Base-by-base conservation (phyloP, 208 protist genomes). In the Leishmania martiniquensis region DNA sequence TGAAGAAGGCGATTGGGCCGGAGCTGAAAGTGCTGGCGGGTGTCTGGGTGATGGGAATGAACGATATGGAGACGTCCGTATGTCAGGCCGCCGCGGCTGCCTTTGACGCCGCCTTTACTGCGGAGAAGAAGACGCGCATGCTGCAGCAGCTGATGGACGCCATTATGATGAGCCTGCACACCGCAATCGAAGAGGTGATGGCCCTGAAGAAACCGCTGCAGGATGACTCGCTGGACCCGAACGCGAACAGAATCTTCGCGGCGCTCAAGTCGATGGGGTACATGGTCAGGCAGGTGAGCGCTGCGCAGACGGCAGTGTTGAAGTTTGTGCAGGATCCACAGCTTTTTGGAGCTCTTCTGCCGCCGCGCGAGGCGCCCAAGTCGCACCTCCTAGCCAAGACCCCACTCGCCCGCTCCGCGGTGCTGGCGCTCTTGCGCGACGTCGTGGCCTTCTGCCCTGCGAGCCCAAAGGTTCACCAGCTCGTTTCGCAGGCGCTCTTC, bases 11-110 rank as follows among this genome's bases (percentile, higher is more conserved):
- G 17, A 45, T 97, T 32, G 81, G 52, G 25, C 69, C 74, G 13
- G 73, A 80, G 39, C 75, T 97, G 63, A 87, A 88, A 37, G 80
- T 87, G 52, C 83, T 97, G 55, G 66, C 85, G 1, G 84, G 84
- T 9, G 74, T 81, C 32, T 98, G 94, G 94, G 80, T 96, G 55
- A 87, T 88, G 81, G 87, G 88, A 12, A 95, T 98, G 91, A 69
- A 91, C 75, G 94, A 98, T 69, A 95, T 93, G 85, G 94, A 95
- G 72, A 12, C 67, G 2, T 72, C 77, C 17, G 93, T 96, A 20
- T 84, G 84, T 2, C 85, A 75, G 10, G 86, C 88, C 49, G 91
- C 92, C 0, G 37, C 63, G 6, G 84, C 84, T 4, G 91, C 91
- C 10, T 95, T 96, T 62, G 85, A 95, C n/a, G 81, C 76, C 12